These are phyloP conservation scores for Cryphonectria nitschkei DNA, from an alignment of 2,329 filamentous ascomycete genomes.

Conservation along the genomic window DNA sequence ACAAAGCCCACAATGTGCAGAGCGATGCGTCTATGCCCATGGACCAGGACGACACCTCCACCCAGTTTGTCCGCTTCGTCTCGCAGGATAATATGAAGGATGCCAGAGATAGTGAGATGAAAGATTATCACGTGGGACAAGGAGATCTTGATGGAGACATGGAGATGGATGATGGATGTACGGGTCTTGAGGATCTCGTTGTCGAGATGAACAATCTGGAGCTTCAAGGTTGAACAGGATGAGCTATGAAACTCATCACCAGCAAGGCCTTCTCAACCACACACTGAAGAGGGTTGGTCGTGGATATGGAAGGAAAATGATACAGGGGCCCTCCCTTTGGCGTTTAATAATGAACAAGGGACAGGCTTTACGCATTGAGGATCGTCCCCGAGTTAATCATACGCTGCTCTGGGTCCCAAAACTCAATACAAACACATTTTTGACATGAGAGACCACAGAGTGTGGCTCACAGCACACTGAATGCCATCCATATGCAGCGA, in stretches of 20 bases:
- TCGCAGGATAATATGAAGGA: background rate
- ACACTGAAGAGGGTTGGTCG: background rate
- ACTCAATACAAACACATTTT: background rate
- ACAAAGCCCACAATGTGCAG: background rate
- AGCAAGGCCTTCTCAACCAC: no score
- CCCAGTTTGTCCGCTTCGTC: background rate
- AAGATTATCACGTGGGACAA: background rate
- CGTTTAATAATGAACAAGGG: background rate
- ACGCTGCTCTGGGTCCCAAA: no score
- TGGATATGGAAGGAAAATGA: background rate
- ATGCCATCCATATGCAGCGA: background rate
- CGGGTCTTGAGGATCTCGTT: background rate
- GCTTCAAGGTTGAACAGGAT: background rate
- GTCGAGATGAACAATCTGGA: background rate
- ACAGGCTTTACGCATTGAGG: background rate
- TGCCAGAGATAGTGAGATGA: background rate
- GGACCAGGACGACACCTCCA: background rate
- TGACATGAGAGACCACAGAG: background rate
- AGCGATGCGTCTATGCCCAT: background rate
- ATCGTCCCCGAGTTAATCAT: no score
- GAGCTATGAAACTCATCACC: background rate
- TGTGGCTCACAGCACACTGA: background rate
- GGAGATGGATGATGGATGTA: background rate
- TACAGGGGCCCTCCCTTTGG: background rate
- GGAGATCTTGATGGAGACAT: background rate